A percentile compares a stretch with the other conserved stretches of the same genome.
phyloP scores from a whole-genome alignment of 129 eudicot species.

The Arctium minus region DNA sequence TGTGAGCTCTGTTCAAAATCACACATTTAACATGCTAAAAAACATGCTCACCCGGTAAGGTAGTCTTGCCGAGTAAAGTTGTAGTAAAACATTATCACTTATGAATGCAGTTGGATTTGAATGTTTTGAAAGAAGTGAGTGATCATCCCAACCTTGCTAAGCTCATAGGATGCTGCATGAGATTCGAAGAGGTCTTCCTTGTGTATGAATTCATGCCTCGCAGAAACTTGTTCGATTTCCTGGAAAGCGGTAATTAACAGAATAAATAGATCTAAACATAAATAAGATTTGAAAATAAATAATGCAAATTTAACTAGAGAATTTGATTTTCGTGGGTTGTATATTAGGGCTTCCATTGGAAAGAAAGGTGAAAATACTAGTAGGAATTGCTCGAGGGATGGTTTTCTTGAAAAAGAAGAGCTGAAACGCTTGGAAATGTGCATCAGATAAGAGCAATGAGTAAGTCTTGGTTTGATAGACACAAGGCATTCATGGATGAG shows the following conservation, averaged over 20 bases:
- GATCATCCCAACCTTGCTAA: slow-evolving; percentile 29
- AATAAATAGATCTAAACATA: not conserved
- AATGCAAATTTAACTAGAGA: not conserved
- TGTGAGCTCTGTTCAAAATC: no score
- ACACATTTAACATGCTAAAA: no score
- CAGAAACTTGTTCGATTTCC: not conserved
- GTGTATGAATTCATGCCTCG: slow-evolving; percentile 10
- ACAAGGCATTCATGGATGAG: slow-evolving; percentile 11
- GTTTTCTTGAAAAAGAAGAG: not conserved
- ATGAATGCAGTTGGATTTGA: slow-evolving; percentile 22
- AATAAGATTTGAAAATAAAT: not conserved
- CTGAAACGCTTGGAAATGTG: not conserved
- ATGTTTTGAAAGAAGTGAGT: not conserved
- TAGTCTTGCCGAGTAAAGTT: no score
- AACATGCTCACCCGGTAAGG: no score
- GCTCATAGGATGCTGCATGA: slow-evolving; percentile 21
- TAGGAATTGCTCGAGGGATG: slow-evolving; percentile 19
- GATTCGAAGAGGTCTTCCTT: not conserved
- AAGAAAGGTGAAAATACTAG: slow-evolving; percentile 7
- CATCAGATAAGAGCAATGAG: no score
- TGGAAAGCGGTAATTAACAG: not conserved
- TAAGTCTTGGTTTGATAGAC: slow-evolving; percentile 1
- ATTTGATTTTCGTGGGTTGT: not conserved
- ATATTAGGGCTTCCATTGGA: slow-evolving; percentile 5
- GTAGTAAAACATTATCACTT: not conserved